Base-by-base conservation (phyloP, 495 filamentous ascomycete genomes). In the Annulohypoxylon bovei region DNA sequence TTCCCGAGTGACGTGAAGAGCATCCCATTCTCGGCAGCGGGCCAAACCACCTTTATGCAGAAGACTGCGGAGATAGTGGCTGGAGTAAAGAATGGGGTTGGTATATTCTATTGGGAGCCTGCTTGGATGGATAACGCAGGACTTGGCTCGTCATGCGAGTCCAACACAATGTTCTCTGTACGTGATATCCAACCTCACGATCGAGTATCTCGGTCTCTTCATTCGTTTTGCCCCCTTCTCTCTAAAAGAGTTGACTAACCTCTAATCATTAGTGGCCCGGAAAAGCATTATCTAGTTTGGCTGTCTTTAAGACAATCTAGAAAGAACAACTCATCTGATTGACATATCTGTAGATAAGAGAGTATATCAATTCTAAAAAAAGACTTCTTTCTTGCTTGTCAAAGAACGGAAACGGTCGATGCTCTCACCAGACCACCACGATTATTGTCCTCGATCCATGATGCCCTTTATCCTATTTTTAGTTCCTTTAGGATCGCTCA, bases 101-200 rank as follows among this genome's bases (percentile, higher is more conserved):
- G 89, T 0, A 65, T 92, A 44, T 90, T 90, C 71, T 92, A 91
- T 59, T 92, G 90, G 89, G 89, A 92, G 74, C 90, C 89, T 3
- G 88, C 85, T 6, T 92, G 89, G 89, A 81, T 91, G 46, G 78
- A 86, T 46, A 91, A 91, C 75, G 84, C 84, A 11, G 83, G 76
- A 11, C 76, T 91, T 61, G 90, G 90, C 3, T 81, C 80, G 6
- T 82, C 79, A 3, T 84, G 82, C 58, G 76, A 78, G 7, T 80
- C 79, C 16, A 84, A 83, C 72, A 82, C 78, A 28, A 85, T 84
- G 81, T 84, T 85, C 60, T 72, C 78, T 58, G 75, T 77, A 65
- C 28, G 75, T 67, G 27, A 16, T 14, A 20, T 25, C 8, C 46
- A 62, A 7, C 30, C 50, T 20, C 23, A 4, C 28, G 23, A 46